phyloP scores from a whole-genome alignment of 139 green algal genomes.

The Dunaliella primolecta region DNA sequence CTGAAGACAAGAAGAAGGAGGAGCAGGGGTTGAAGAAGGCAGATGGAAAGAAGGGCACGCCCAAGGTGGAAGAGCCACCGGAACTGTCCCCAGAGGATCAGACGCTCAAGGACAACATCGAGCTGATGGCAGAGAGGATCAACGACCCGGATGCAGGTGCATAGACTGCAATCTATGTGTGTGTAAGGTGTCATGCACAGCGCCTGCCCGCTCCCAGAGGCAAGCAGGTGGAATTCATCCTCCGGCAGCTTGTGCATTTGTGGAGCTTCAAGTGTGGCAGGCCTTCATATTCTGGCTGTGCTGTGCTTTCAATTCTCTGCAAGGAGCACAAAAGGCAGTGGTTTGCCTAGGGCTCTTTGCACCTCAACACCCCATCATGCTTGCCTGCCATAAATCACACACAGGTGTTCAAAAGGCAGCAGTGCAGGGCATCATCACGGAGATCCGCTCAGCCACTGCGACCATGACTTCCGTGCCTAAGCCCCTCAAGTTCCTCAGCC shows the following conservation, averaged over 20 bases:
- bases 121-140: conserved; percentile 83
- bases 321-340: no score
- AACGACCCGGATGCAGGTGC: conserved; percentile 41
- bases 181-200: not conserved
- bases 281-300: not conserved
- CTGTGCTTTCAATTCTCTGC: not conserved
- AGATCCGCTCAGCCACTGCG: conserved; percentile 84
- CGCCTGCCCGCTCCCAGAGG: not conserved
- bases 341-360: no score
- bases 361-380: no score
- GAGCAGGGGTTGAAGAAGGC: conserved; percentile 21
- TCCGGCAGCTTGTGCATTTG: not conserved
- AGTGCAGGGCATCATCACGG: conserved; percentile 64
- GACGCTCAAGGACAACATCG: conserved; percentile 86
- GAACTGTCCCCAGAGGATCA: conserved; percentile 89
- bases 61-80: conserved; percentile 64
- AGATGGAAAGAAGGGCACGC: conserved; percentile 42
- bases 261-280: not conserved
- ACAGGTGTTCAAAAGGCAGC: conserved; percentile 66
- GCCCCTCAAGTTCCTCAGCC: conserved; percentile 95
- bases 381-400: no score
- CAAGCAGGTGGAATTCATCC: not conserved
- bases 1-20: conserved; percentile 17
- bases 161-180: conserved; percentile 9
- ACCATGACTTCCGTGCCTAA: conserved; percentile 98